Evolutionary conservation across 352 stramenopile species (phyloP).

Genomic region (Phytophthora ramorum): DNA sequence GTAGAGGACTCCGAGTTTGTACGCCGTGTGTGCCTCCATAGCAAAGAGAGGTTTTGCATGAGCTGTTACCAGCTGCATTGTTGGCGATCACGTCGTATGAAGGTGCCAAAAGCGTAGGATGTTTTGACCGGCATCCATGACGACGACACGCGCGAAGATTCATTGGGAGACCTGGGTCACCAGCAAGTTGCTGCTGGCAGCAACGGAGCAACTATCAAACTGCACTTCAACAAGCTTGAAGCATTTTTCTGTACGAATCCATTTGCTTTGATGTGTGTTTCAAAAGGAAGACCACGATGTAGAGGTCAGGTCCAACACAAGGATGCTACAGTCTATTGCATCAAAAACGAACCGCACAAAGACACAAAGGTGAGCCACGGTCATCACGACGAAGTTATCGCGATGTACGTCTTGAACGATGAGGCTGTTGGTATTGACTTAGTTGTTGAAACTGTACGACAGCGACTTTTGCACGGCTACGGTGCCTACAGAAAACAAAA

Average conservation of each 20-base stretch:
- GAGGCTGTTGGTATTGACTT: no score
- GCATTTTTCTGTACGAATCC: constrained; percentile 32
- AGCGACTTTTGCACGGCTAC: no score
- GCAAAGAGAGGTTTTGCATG: neutral
- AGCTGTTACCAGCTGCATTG: neutral
- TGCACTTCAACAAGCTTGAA: constrained; percentile 11
- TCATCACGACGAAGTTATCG: no score
- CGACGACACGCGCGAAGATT: neutral
- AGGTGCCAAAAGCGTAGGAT: neutral
- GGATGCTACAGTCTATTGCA: no score
- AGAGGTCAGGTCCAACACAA: constrained; percentile 14
- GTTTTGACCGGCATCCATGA: neutral
- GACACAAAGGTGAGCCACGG: neutral
- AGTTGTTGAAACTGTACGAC: no score
- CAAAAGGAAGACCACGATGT: constrained; percentile 16
- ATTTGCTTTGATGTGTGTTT: constrained; percentile 8
- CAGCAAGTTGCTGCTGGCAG: no score
- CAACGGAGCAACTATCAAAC: constrained; percentile 5
- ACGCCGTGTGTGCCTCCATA: neutral
- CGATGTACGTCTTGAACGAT: no score
- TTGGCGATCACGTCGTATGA: constrained; percentile 4
- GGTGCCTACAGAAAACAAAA: no score
- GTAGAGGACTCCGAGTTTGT: constrained; percentile 5
- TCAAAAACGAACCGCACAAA: no score
- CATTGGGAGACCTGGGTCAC: neutral